Base-by-base conservation (phyloP, 148 eudicot species). In the Mesembryanthemum crystallinum region DNA sequence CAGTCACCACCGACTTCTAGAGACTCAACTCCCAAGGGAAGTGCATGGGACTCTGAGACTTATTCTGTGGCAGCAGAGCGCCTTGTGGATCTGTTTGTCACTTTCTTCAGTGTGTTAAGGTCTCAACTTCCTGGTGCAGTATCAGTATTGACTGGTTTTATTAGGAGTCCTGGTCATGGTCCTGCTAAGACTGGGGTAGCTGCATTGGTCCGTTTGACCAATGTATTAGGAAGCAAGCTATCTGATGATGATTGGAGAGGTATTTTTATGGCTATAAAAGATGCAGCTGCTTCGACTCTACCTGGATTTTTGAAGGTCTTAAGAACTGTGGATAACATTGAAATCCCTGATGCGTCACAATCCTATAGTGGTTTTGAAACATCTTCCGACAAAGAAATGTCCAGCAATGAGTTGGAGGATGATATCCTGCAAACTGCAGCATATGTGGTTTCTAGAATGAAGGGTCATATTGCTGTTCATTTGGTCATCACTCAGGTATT, bases 241-340 rank as follows among this genome's bases (percentile, higher is more conserved):
- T 87, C 86, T n/a, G 91, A 89, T 76, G 92, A 92, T 80, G 99
- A 96, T 76, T 96, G 99, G 99, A 78, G 80, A 78, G 88, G 82
- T 64, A 80, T 96, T 54, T 90, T 92, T 79, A 79, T 87, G 68
- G 86, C 90, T 75, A 75, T 96, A 76, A 86, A 86, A 85, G 91
- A 91, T 81, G 88, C 95, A 69, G 89, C 92, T 65, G 78, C 81
- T 79, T 81, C 91, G 74, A 86, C 86, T 74, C 62, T 87, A 52
- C 90, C 97, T 27, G 92, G 88, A 61, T 80, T 96, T 76, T 57
- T 80, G 64, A 92, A 86, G 87, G 87, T 96, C 77, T 45, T 92
- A 71, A 85, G 84, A 85, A 88, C 84, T 47, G 79, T 91, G 88
- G 92, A 91, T 74, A 80, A 76, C 75, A 86, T 89, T 64, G 87